A percentile compares a stretch with the other conserved stretches of the same genome.
These are phyloP conservation scores for Haematococcus lacustris DNA, from an alignment of 139 green algal species.

Conservation along the genomic window DNA sequence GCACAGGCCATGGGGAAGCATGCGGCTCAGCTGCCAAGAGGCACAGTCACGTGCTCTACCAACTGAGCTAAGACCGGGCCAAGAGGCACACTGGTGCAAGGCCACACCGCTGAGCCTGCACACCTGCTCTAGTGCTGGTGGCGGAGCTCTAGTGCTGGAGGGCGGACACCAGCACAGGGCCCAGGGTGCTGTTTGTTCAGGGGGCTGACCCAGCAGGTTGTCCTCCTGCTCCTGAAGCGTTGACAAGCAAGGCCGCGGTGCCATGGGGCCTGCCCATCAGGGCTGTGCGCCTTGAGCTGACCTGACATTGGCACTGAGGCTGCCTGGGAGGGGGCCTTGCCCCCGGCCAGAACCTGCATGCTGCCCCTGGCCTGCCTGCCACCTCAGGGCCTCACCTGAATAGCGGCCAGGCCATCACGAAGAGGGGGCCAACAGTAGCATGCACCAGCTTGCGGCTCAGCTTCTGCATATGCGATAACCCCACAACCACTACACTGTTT, in stretches of 20 bases:
- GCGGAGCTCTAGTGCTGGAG: too few species aligned
- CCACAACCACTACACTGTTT: neutral
- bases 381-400: slow-evolving; percentile 64
- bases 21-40: neutral
- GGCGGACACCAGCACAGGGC: neutral
- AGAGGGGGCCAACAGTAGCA: slow-evolving; percentile 78
- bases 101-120: neutral
- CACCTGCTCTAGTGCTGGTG: neutral
- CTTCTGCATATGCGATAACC: too few species aligned
- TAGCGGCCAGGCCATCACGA: slow-evolving; percentile 78
- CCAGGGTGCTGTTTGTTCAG: neutral
- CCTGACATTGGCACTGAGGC: neutral
- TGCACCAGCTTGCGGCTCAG: slow-evolving; percentile 92
- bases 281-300: neutral
- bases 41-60: too few species aligned
- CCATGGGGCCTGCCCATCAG: neutral
- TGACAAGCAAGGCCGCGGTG: neutral
- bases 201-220: too few species aligned
- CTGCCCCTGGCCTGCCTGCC: too few species aligned
- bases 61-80: too few species aligned
- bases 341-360: too few species aligned
- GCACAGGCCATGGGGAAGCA: neutral
- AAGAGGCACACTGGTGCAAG: too few species aligned
- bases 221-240: neutral
- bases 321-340: neutral